phyloP scores from a whole-genome alignment of 768 basidiomycete species.

The Pholiota conissans region DNA sequence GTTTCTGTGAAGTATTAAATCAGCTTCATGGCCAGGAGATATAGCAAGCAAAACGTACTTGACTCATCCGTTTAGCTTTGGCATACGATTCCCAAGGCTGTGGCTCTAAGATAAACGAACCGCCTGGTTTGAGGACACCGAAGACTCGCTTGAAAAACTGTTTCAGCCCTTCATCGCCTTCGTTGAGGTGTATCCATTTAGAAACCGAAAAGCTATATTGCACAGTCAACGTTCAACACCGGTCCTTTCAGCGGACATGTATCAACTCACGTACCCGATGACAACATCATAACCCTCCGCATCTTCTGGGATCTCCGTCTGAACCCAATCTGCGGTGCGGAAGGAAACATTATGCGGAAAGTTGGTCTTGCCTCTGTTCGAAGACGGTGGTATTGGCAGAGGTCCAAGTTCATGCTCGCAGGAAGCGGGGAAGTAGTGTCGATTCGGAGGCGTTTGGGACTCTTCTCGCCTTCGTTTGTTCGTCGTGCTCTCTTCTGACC shows the following conservation, averaged over 20 bases:
- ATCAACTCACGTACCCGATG: slow-evolving; percentile 63
- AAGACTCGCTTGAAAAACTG: slow-evolving; percentile 67
- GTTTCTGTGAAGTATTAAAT: slow-evolving; percentile 24
- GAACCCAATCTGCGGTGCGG: slow-evolving; percentile 73
- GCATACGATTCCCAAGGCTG: slow-evolving; percentile 85
- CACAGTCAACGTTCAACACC: not conserved
- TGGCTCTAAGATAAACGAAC: slow-evolving; percentile 76
- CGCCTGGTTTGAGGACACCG: slow-evolving; percentile 56
- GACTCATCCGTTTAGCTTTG: slow-evolving; percentile 71
- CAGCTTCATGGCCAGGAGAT: not conserved
- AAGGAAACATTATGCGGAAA: slow-evolving; percentile 86
- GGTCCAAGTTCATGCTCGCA: slow-evolving; percentile 76
- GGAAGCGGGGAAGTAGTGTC: slow-evolving; percentile 69
- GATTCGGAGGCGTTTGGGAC: not conserved
- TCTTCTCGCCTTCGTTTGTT: slow-evolving; percentile 27
- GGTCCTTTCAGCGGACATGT: too few relatives aligned
- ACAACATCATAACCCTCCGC: slow-evolving; percentile 71
- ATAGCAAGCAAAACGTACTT: slow-evolving; percentile 34
- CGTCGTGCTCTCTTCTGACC: slow-evolving; percentile 1
- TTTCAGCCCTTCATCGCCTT: slow-evolving; percentile 71
- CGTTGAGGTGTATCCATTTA: slow-evolving; percentile 91
- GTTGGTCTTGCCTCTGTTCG: slow-evolving; percentile 26
- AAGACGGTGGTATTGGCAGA: slow-evolving; percentile 61
- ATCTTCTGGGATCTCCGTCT: slow-evolving; percentile 54
- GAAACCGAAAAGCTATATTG: slow-evolving; percentile 73